A percentile compares a stretch with the other conserved stretches of the same genome.
These are phyloP conservation scores for Benincasa hispida DNA, from an alignment of 306 rosid genomes.

Conservation along the genomic window DNA sequence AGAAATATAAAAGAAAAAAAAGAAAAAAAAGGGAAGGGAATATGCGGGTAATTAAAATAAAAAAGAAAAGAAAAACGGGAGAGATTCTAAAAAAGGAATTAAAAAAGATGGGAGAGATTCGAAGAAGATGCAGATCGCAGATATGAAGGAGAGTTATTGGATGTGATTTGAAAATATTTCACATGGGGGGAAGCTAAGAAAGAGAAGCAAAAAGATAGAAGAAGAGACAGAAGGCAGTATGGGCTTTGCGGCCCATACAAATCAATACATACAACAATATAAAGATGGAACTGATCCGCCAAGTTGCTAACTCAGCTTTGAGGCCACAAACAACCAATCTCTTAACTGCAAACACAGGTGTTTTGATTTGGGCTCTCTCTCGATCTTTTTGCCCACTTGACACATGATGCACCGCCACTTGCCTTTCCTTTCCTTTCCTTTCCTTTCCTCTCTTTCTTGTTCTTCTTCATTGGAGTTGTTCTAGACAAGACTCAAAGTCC, in stretches of 20 bases:
- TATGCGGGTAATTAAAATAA: neutral
- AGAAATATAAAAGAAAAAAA: neutral
- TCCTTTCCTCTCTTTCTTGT: too few species aligned
- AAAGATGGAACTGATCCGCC: neutral
- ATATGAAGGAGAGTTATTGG: neutral
- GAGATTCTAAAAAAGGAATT: neutral
- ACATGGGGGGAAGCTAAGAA: neutral
- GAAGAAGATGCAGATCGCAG: neutral
- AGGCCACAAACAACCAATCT: neutral
- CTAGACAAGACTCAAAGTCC: too few species aligned
- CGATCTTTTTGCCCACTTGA: neutral
- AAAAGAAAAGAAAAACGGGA: neutral
- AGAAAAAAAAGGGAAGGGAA: neutral
- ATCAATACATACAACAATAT: neutral
- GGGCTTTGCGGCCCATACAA: conserved; percentile 2
- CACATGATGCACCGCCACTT: neutral
- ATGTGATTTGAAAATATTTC: neutral
- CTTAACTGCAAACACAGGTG: neutral
- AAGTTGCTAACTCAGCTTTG: neutral
- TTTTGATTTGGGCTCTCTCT: neutral
- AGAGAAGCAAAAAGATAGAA: neutral
- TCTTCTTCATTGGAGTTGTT: too few species aligned
- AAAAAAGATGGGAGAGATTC: neutral
- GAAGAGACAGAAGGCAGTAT: neutral
- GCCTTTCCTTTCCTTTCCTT: neutral